Evolutionary conservation across 202 grass and related monocot species (phyloP).

Genomic region (Brachypodium distachyon): DNA sequence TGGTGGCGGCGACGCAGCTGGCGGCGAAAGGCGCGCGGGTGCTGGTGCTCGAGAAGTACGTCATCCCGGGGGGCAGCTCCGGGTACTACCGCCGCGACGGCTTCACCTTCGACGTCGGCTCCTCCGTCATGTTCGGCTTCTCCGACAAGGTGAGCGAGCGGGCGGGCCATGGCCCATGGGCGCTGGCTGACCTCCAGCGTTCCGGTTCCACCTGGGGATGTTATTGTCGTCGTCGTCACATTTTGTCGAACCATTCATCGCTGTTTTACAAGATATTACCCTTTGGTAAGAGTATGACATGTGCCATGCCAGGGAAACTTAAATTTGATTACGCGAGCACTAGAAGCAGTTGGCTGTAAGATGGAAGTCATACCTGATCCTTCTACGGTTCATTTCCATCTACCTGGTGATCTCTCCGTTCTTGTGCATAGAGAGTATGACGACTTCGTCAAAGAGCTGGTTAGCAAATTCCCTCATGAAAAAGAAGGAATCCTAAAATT

Average conservation of each 20-base stretch:
- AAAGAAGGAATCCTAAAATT: slow-evolving; percentile 74
- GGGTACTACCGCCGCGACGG: slow-evolving; percentile 76
- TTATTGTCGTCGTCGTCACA: background rate
- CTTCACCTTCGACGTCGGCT: slow-evolving; percentile 94
- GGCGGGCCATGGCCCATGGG: no score
- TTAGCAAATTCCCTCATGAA: slow-evolving; percentile 86
- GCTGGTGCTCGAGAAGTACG: slow-evolving; percentile 89
- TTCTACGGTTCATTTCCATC: slow-evolving; percentile 75
- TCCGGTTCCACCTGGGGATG: no score
- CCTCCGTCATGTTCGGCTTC: slow-evolving; percentile 93
- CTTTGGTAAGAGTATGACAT: background rate
- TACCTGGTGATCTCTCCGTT: slow-evolving; percentile 67
- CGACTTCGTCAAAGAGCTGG: slow-evolving; percentile 52
- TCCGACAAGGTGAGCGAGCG: slow-evolving; percentile 63
- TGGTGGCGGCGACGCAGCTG: slow-evolving; percentile 79
- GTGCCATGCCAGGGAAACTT: slow-evolving; percentile 60
- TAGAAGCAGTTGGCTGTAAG: slow-evolving; percentile 68
- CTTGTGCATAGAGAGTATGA: slow-evolving; percentile 65
- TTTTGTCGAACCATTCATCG: background rate
- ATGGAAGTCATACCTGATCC: slow-evolving; percentile 92
- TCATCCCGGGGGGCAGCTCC: slow-evolving; percentile 85
- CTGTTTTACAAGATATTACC: background rate
- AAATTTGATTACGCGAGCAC: slow-evolving; percentile 85
- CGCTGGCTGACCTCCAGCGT: no score
- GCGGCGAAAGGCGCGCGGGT: slow-evolving; percentile 69